Conservation (phyloP, 2,329 filamentous ascomycete genomes). For the Hymenoscyphus linearis region DNA sequence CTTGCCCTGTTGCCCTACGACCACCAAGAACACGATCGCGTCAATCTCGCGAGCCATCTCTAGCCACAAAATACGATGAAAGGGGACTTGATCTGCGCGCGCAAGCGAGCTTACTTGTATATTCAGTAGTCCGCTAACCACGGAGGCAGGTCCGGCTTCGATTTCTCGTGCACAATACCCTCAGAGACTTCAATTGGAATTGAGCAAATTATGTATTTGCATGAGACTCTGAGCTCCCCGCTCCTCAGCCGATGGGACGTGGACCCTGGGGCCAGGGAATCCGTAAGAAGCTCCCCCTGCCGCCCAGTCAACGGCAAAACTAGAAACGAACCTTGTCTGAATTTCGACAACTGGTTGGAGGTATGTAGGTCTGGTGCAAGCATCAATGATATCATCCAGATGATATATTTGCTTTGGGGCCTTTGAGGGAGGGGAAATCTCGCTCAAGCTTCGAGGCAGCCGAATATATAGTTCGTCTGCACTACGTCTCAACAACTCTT, state of each 20-base stretch:
- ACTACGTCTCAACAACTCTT: conserved; percentile 29
- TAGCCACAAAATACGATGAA: background rate
- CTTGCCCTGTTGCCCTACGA: background rate
- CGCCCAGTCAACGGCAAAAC: conserved; percentile 29
- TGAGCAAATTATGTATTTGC: conserved; percentile 31
- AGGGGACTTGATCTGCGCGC: background rate
- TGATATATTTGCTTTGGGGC: conserved; percentile 15
- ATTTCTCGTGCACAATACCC: background rate
- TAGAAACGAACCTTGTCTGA: conserved; percentile 24
- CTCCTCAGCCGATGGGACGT: conserved; percentile 21
- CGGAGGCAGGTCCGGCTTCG: background rate
- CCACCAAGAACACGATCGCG: background rate
- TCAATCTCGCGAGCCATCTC: background rate
- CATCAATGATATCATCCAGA: conserved; percentile 31
- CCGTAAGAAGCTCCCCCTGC: conserved; percentile 18
- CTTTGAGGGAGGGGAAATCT: conserved; percentile 14
- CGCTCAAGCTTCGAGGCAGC: conserved; percentile 20
- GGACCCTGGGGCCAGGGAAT: conserved; percentile 15
- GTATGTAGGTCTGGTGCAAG: conserved; percentile 30
- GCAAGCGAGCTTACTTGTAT: background rate
- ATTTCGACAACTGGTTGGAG: conserved; percentile 28
- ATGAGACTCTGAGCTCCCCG: conserved; percentile 27
- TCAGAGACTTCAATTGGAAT: conserved; percentile 18
- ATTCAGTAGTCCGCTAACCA: background rate
- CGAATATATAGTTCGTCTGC: conserved; percentile 23